These are phyloP conservation scores for Pyrenula aspistea DNA, from an alignment of 495 filamentous ascomycete genomes.

Conservation along the genomic window DNA sequence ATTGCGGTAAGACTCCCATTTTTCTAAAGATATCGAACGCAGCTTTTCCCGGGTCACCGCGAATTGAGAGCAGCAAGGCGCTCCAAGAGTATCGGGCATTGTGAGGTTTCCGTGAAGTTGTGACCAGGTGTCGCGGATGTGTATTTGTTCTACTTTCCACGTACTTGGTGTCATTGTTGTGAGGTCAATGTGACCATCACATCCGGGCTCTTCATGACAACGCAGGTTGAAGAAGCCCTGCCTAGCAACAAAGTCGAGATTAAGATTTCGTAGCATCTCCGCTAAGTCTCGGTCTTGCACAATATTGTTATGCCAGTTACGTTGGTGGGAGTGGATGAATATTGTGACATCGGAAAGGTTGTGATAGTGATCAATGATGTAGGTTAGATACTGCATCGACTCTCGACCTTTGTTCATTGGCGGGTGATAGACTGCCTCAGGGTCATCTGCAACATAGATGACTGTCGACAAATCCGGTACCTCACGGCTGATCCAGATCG, in stretches of 20 bases:
- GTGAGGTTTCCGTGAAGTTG: conserved; percentile 37
- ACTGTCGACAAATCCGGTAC: conserved; percentile 36
- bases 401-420: conserved; percentile 42
- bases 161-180: conserved; percentile 28
- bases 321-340: conserved; percentile 50
- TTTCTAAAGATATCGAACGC: conserved; percentile 7
- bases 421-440: conserved; percentile 32
- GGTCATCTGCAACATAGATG: conserved; percentile 40
- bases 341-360: conserved; percentile 43
- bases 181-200: conserved; percentile 45
- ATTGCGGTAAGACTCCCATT: conserved; percentile 40
- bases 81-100: conserved; percentile 37
- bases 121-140: conserved; percentile 39
- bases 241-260: conserved; percentile 38
- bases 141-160: conserved; percentile 36
- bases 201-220: conserved; percentile 50
- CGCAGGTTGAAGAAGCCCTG: conserved; percentile 55
- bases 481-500: conserved; percentile 40
- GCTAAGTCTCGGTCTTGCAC: conserved; percentile 36
- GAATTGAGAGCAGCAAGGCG: conserved; percentile 64
- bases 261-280: conserved; percentile 38
- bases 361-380: conserved; percentile 56
- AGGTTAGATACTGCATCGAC: conserved; percentile 48
- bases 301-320: conserved; percentile 49
- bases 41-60: conserved; percentile 49